Evolutionary conservation across 106 monocot species (phyloP).

Genomic region (Dioscorea dumetorum): DNA sequence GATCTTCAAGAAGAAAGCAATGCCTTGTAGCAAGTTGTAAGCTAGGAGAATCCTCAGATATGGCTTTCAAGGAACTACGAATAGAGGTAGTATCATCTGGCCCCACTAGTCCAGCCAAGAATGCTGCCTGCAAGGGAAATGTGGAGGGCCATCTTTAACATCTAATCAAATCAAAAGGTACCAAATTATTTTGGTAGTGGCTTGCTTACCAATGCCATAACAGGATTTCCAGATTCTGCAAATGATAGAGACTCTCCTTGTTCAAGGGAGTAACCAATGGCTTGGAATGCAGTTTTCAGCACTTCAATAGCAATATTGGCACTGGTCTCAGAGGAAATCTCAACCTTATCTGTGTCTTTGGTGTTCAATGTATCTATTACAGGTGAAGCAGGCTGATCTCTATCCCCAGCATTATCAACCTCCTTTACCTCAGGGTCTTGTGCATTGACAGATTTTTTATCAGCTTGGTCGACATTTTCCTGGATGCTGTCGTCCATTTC

Average conservation of each 20-base stretch:
- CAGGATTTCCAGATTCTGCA: conserved; percentile 88
- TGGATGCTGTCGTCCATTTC: conserved; percentile 22
- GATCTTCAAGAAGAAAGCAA: conserved; percentile 86
- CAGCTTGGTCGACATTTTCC: conserved; percentile 9
- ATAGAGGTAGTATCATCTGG: conserved; percentile 44
- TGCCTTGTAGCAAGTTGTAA: conserved; percentile 83
- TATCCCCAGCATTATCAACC: conserved; percentile 14
- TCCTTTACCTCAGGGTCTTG: conserved; percentile 26
- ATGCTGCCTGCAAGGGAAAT: conserved; percentile 63
- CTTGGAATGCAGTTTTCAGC: conserved; percentile 67
- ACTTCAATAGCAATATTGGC: conserved; percentile 46
- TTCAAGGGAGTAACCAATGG: conserved; percentile 47
- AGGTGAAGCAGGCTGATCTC: conserved; percentile 20
- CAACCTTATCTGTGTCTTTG: conserved; percentile 23
- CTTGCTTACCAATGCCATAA: conserved; percentile 71
- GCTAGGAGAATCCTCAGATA: conserved; percentile 69
- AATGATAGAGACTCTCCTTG: conserved; percentile 53
- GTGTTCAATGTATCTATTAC: conserved; percentile 16
- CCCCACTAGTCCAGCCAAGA: conserved; percentile 56
- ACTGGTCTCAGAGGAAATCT: conserved; percentile 19
- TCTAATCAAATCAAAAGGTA: background rate
- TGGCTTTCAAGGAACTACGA: conserved; percentile 73
- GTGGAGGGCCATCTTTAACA: conserved; percentile 1
- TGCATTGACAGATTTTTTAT: conserved; percentile 16
- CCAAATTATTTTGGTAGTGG: background rate